Evolutionary conservation across 495 filamentous ascomycete species (phyloP), one percentile per base, ranked within the genome.

Genomic region (Rhizodiscina lignyota): DNA sequence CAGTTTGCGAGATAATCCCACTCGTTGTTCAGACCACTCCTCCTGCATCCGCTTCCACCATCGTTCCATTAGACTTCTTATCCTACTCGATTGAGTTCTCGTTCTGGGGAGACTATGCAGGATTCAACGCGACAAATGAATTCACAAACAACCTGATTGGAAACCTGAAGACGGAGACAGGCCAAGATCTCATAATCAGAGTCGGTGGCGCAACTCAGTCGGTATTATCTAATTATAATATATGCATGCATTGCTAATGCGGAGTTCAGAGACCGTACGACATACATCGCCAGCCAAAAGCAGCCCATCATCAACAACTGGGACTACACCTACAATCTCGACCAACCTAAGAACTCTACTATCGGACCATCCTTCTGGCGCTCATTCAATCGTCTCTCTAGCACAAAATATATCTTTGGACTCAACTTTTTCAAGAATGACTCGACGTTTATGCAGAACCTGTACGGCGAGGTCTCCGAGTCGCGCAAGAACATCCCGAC

Each of bases 321-420:
- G 21, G 60, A 70, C 30, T 56, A 56, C 0, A 44, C 45, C 1
- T 55, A 61, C 5, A 72, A 70, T 0, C 18, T 49, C 0, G 74
- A 80, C 50, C 78, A 77, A 36, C 74, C 74, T 4, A 66, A 62
- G 4, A 71, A 62, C 4, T 54, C 78, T 19, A 63, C 59, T 35
- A 73, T 77, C 30, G 76, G 76, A 0, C 67, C 66, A 0, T 63
- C 66, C 1, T 79, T 56, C 48, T 81, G 79, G 41, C 41, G 56
- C 31, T 37, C 50, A 0, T 40, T 56, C 3, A 49, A 59, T 28
- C 38, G 55, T 3, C 48, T 61, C 20, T 55, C 57, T 10, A 46
- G 41, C 11, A 47, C 43, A 20, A 58, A 51, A 1, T 45, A 52
- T 1, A 59, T 53, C 19, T 55, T 41, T 39, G 55, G 55, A 0